phyloP scores from a whole-genome alignment of 805 yeast genomes.

The Priceomyces medius region DNA sequence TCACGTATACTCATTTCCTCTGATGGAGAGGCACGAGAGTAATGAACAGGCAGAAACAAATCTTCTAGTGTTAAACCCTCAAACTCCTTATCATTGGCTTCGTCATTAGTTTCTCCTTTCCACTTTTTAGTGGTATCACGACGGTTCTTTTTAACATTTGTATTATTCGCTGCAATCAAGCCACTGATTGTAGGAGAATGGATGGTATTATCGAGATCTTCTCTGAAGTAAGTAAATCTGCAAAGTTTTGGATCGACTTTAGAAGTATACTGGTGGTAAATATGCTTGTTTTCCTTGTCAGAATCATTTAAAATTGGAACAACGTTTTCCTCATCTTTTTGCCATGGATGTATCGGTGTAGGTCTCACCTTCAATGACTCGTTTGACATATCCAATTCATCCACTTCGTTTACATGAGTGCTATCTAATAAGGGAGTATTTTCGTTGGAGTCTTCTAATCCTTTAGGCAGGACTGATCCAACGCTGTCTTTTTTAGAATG shows the following conservation, averaged over 20 bases:
- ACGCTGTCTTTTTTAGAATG: not conserved
- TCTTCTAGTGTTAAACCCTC: slow-evolving; percentile 16
- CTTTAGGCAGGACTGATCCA: not conserved
- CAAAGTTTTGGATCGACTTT: slow-evolving; percentile 29
- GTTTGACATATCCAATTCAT: slow-evolving; percentile 39
- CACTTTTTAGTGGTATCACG: slow-evolving; percentile 14
- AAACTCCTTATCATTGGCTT: slow-evolving; percentile 2
- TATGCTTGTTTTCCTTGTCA: slow-evolving; percentile 2
- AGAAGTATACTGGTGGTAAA: slow-evolving; percentile 7
- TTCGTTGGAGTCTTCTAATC: slow-evolving; percentile 20
- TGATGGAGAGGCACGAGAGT: slow-evolving; percentile 9
- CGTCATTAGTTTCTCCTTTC: slow-evolving; percentile 10
- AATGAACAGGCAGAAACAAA: slow-evolving; percentile 26
- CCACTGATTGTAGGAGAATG: slow-evolving; percentile 90
- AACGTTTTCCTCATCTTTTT: slow-evolving; percentile 29
- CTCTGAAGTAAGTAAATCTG: slow-evolving; percentile 90
- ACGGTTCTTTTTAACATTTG: slow-evolving; percentile 9
- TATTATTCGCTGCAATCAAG: slow-evolving; percentile 34
- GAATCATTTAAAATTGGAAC: slow-evolving; percentile 27
- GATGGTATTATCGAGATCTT: slow-evolving; percentile 82
- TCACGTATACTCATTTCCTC: not conserved
- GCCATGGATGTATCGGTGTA: slow-evolving; percentile 75
- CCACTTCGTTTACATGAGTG: slow-evolving; percentile 32
- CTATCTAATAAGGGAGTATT: slow-evolving; percentile 29
- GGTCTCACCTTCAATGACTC: slow-evolving; percentile 61